phyloP scores from a whole-genome alignment of 768 basidiomycete species.

The Suillus subalutaceus region DNA sequence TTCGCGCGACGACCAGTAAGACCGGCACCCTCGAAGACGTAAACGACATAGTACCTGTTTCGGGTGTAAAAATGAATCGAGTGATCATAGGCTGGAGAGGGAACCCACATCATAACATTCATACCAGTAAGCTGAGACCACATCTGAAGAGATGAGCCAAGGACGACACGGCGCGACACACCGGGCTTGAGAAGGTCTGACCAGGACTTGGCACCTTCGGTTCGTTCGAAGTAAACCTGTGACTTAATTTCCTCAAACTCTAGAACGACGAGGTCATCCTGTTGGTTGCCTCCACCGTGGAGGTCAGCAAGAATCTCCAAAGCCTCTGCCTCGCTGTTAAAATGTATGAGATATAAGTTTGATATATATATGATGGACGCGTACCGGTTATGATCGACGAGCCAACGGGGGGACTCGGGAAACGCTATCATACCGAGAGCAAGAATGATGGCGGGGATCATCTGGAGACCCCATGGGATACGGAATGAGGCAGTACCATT shows the following conservation, averaged over 20 bases:
- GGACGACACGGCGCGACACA: conserved; percentile 68
- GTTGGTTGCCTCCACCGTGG: conserved; percentile 60
- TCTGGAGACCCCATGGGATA: conserved; percentile 79
- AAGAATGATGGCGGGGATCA: conserved; percentile 76
- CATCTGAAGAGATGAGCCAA: conserved; percentile 76
- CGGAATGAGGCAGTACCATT: conserved; percentile 73
- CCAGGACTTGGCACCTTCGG: conserved; percentile 72
- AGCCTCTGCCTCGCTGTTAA: conserved; percentile 51
- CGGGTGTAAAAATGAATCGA: conserved; percentile 2
- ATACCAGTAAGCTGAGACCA: conserved; percentile 80
- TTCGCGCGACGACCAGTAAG: conserved; percentile 74
- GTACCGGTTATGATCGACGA: conserved; percentile 62
- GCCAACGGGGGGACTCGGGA: conserved; percentile 74
- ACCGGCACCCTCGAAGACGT: conserved; percentile 79
- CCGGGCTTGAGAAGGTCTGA: conserved; percentile 66
- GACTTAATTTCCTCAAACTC: conserved; percentile 70
- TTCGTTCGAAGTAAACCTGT: conserved; percentile 61
- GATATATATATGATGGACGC: neutral
- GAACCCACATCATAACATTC: conserved; percentile 77
- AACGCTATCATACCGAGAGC: conserved; percentile 67
- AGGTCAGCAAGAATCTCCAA: conserved; percentile 75
- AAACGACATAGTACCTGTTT: conserved; percentile 43
- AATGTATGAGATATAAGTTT: conserved; percentile 3
- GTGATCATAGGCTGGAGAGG: neutral
- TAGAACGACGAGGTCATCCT: conserved; percentile 64